These are phyloP conservation scores for Aureobasidium sp. DNA, from an alignment of 2,329 filamentous ascomycete species.

Conservation along the genomic window DNA sequence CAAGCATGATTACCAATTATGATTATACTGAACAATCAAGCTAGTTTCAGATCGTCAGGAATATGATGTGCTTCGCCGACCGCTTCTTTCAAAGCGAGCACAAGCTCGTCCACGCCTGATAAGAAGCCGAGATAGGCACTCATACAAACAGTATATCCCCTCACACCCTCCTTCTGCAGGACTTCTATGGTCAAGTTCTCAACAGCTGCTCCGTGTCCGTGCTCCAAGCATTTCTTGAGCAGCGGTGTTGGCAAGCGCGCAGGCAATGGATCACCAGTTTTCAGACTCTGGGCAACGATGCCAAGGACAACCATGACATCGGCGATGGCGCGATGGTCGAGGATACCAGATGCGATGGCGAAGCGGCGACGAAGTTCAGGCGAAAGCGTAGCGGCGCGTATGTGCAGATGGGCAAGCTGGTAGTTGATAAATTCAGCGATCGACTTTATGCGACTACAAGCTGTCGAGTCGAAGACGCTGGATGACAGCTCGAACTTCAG, in stretches of 20 bases:
- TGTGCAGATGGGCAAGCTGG: constrained; percentile 32
- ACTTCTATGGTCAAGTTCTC: constrained; percentile 8
- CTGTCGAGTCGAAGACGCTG: constrained; percentile 32
- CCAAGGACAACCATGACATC: constrained; percentile 46
- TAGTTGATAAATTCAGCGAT: constrained; percentile 30
- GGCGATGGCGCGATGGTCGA: constrained; percentile 40
- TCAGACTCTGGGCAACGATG: constrained; percentile 42
- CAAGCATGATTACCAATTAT: not conserved
- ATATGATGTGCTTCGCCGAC: constrained; percentile 15
- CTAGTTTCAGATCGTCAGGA: constrained; percentile 14
- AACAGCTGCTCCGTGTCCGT: constrained; percentile 8
- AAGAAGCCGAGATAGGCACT: constrained; percentile 14
- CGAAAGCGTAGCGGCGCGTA: constrained; percentile 31
- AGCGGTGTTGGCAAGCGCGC: constrained; percentile 44
- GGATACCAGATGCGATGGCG: constrained; percentile 32
- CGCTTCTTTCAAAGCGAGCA: constrained; percentile 10
- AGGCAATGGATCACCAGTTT: constrained; percentile 43
- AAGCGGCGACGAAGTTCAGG: constrained; percentile 37
- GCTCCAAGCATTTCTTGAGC: constrained; percentile 24
- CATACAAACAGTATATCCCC: constrained; percentile 15
- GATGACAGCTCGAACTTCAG: constrained; percentile 33
- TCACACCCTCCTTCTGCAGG: constrained; percentile 5
- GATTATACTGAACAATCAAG: not conserved
- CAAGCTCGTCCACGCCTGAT: constrained; percentile 14
- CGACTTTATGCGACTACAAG: constrained; percentile 28